A percentile compares a stretch with the other conserved stretches of the same genome.
These are phyloP conservation scores for Sodiomyces alkalinus DNA, from an alignment of 2,329 filamentous ascomycete genomes.

Conservation along the genomic window DNA sequence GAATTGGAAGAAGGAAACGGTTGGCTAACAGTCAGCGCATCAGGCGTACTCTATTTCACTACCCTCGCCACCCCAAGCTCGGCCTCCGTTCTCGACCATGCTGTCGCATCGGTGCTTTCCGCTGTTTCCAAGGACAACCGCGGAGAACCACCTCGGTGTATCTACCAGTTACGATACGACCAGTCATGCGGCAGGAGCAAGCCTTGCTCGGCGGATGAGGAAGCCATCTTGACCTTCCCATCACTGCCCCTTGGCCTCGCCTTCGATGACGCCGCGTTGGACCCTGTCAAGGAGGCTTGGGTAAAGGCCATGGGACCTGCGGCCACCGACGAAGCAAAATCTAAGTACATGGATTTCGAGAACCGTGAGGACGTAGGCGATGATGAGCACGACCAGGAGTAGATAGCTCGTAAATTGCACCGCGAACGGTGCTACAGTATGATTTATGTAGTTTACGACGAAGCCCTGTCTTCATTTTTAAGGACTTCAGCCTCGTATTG, in stretches of 20 bases:
- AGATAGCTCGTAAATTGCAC: too few relatives aligned
- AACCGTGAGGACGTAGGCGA: slow-evolving; percentile 50
- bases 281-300: slow-evolving; percentile 58
- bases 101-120: slow-evolving; percentile 25
- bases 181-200: slow-evolving; percentile 23
- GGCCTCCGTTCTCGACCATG: slow-evolving; percentile 19
- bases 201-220: slow-evolving; percentile 17
- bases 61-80: slow-evolving; percentile 20
- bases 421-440: too few relatives aligned
- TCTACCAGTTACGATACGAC: slow-evolving; percentile 42
- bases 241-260: slow-evolving; percentile 48
- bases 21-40: too few relatives aligned
- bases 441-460: too few relatives aligned
- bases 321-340: slow-evolving; percentile 21
- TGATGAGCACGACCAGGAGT: slow-evolving; percentile 26
- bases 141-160: slow-evolving; percentile 14
- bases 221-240: slow-evolving; percentile 37
- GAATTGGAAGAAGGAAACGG: too few relatives aligned
- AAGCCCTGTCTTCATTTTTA: too few relatives aligned
- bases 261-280: slow-evolving; percentile 57
- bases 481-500: too few relatives aligned
- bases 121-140: slow-evolving; percentile 12
- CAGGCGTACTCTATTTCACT: slow-evolving; percentile 21
- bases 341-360: slow-evolving; percentile 61
- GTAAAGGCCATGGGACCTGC: slow-evolving; percentile 39